Conservation (phyloP, 495 filamentous ascomycete species). For the Lophiotrema nucula region DNA sequence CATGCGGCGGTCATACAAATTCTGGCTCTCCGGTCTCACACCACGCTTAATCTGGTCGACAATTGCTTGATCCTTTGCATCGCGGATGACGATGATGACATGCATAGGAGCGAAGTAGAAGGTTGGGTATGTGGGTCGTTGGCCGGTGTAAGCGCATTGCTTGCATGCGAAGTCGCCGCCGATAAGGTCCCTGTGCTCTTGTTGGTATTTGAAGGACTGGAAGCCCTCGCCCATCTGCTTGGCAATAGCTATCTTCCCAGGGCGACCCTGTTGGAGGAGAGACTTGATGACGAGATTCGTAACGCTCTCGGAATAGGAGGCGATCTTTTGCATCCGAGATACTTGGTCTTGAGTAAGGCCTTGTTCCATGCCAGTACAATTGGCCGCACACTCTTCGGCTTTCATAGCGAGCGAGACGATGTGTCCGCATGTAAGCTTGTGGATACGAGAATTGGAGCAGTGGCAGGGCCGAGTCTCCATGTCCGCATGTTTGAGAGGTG, state of each 20-base stretch:
- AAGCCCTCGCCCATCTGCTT: background rate
- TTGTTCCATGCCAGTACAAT: constrained; percentile 4
- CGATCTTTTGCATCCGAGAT: background rate
- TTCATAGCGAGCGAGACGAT: background rate
- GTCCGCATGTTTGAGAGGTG: background rate
- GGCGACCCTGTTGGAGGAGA: background rate
- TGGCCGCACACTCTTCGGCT: constrained; percentile 16
- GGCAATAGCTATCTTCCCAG: background rate
- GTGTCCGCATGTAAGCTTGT: constrained; percentile 18
- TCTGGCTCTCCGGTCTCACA: background rate
- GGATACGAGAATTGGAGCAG: background rate
- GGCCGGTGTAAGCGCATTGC: background rate
- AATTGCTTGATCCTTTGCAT: background rate
- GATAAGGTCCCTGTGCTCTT: background rate
- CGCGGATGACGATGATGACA: background rate
- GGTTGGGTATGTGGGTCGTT: background rate
- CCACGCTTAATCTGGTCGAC: background rate
- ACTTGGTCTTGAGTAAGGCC: background rate
- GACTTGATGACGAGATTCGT: background rate
- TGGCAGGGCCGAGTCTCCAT: constrained; percentile 20
- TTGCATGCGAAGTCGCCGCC: background rate
- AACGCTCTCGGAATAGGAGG: background rate
- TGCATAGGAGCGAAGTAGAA: background rate
- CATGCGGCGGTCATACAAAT: no score
- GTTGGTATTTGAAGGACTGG: background rate